phyloP scores from a whole-genome alignment of 2,329 filamentous ascomycete species.

The Fusarium sp. region DNA sequence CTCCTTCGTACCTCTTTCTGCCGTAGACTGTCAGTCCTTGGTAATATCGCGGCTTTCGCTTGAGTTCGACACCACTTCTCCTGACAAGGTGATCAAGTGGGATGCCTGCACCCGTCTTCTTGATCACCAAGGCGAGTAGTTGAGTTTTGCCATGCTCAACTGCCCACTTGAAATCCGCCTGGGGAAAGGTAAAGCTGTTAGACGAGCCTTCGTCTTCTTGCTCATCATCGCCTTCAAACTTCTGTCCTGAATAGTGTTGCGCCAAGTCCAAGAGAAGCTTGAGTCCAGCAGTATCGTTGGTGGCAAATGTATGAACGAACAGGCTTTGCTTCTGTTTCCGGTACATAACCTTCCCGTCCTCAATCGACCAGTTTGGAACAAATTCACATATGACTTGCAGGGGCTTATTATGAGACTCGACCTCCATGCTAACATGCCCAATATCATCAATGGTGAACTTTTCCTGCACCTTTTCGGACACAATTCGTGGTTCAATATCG shows the following conservation, averaged over 20 bases:
- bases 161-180: slow-evolving; percentile 58
- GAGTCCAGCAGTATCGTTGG: slow-evolving; percentile 67
- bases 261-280: slow-evolving; percentile 69
- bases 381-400: slow-evolving; percentile 62
- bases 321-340: slow-evolving; percentile 41
- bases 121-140: slow-evolving; percentile 74
- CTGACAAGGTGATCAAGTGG: slow-evolving; percentile 76
- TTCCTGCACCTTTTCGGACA: slow-evolving; percentile 71
- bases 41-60: slow-evolving; percentile 78
- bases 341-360: slow-evolving; percentile 47
- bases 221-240: slow-evolving; percentile 52
- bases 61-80: slow-evolving; percentile 72
- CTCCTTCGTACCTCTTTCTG: slow-evolving; percentile 67
- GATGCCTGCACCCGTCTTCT: slow-evolving; percentile 74
- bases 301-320: slow-evolving; percentile 62
- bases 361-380: slow-evolving; percentile 53
- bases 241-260: slow-evolving; percentile 58
- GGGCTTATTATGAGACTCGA: slow-evolving; percentile 74
- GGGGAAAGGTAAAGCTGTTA: slow-evolving; percentile 57
- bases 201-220: slow-evolving; percentile 53
- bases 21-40: slow-evolving; percentile 83
- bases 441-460: slow-evolving; percentile 82
- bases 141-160: slow-evolving; percentile 64
- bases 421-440: slow-evolving; percentile 75
- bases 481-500: slow-evolving; percentile 59